phyloP scores from a whole-genome alignment of 2,329 filamentous ascomycete genomes.

The Paecilomyces sp. region DNA sequence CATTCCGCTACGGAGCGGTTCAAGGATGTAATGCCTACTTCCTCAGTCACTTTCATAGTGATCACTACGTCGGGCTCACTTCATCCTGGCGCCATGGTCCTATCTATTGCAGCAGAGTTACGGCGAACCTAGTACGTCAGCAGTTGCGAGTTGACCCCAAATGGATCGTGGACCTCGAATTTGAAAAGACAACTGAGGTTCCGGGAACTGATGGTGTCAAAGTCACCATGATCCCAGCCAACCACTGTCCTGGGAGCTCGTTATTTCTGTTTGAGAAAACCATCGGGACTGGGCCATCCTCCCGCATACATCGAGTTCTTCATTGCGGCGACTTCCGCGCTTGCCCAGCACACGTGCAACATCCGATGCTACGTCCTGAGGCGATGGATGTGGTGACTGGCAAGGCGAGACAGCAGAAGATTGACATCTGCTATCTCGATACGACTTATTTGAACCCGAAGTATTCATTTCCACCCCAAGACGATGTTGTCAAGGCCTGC shows the following conservation, averaged over 20 bases:
- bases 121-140: constrained; percentile 78
- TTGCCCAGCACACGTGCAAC: constrained; percentile 73
- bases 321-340: constrained; percentile 96
- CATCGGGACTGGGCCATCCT: constrained; percentile 52
- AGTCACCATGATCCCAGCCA: constrained; percentile 93
- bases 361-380: constrained; percentile 74
- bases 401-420: constrained; percentile 69
- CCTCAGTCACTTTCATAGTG: constrained; percentile 94
- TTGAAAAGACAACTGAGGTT: constrained; percentile 71
- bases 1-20: constrained; percentile 90
- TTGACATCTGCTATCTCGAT: constrained; percentile 94
- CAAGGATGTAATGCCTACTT: constrained; percentile 92
- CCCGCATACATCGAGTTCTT: constrained; percentile 67
- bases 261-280: constrained; percentile 86
- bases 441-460: constrained; percentile 95
- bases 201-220: constrained; percentile 73
- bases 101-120: constrained; percentile 93
- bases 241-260: constrained; percentile 93
- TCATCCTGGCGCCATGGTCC: constrained; percentile 86
- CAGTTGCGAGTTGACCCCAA: constrained; percentile 80
- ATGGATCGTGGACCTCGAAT: constrained; percentile 79
- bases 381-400: constrained; percentile 63
- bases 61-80: constrained; percentile 90
- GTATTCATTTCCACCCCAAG: constrained; percentile 86
- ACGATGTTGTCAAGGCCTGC: constrained; percentile 79